Conservation (phyloP, 2,329 filamentous ascomycete species). For the Colletotrichum filicis region DNA sequence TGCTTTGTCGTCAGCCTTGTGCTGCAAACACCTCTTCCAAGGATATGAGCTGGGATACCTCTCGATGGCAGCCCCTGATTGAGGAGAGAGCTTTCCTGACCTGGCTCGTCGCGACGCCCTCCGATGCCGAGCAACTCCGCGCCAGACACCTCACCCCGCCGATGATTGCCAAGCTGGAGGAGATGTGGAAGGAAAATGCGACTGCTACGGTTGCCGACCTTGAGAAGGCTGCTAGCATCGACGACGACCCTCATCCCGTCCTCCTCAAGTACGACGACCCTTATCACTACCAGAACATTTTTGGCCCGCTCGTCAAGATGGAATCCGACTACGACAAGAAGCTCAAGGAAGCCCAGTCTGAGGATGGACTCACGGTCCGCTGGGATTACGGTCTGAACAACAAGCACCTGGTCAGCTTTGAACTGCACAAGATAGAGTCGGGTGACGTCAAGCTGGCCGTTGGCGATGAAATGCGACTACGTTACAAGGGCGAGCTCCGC, state of each 20-base stretch:
- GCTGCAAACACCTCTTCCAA: slow-evolving; percentile 95
- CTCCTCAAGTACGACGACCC: slow-evolving; percentile 95
- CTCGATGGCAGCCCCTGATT: slow-evolving; percentile 96
- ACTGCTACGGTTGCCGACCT: slow-evolving; percentile 89
- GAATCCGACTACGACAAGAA: slow-evolving; percentile 99
- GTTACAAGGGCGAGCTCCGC: slow-evolving; percentile 94
- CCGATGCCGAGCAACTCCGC: slow-evolving; percentile 94
- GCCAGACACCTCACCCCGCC: slow-evolving; percentile 93
- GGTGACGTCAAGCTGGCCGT: slow-evolving; percentile 98
- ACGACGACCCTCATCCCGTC: slow-evolving; percentile 95
- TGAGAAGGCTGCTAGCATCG: slow-evolving; percentile 89
- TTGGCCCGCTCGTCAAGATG: slow-evolving; percentile 97
- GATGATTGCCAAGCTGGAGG: slow-evolving; percentile 95
- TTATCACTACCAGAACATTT: slow-evolving; percentile 98
- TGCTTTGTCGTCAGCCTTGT: slow-evolving; percentile 96
- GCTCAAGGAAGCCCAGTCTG: slow-evolving; percentile 96
- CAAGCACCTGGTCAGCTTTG: slow-evolving; percentile 95
- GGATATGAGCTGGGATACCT: slow-evolving; percentile 99
- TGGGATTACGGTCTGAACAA: slow-evolving; percentile 98
- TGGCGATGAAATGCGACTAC: slow-evolving; percentile 97
- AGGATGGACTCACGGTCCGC: slow-evolving; percentile 92
- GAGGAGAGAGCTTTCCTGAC: slow-evolving; percentile 94
- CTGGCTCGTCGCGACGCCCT: slow-evolving; percentile 91
- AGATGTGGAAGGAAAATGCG: slow-evolving; percentile 97
- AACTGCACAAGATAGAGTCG: slow-evolving; percentile 95